Evolutionary conservation across 2,329 filamentous ascomycete genomes (phyloP), one percentile per base, ranked within the genome.

Genomic region (Cladobotryum mycophilum): DNA sequence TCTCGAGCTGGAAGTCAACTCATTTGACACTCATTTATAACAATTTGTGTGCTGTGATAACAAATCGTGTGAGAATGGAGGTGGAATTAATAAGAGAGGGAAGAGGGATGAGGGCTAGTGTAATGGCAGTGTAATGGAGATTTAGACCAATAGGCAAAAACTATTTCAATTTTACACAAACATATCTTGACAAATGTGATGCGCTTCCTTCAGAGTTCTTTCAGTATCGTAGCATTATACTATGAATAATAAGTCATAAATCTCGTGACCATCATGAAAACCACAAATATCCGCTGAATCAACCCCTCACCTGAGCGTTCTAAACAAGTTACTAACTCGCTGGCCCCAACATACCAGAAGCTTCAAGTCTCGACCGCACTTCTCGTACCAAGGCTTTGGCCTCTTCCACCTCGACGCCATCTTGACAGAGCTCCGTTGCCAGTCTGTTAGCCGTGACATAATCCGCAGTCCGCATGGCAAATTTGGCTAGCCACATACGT

Each of bases 321-420:
- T 15, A 18, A 37, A 45, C 45, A 30, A 49, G 33, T 45, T 33
- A 22, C 58, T 55, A 59, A 46, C 56, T 41, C 15, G 53, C 45
- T 54, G 58, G 43, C 22, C 59, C 61, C 48, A 68, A 53, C 57
- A 64, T 56, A 15, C 60, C 69, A 9, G 64, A 63, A n/a, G 67
- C 69, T 45, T 89, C 86, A 68, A 90, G 78, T 57, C 88, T 80
- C 4, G 86, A 86, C 58, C 91, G 79, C 12, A 95, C 85, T 67
- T 97, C 92, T 54, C 89, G 80, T 55, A 96, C 87, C 59, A 97
- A 73, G 3, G 90, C 89, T 71, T 97, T 97, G 25, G 93, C 93
- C 68, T 99, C 93, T 66, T 99, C 93, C 2, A 97, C 89, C 68
- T 97, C 93, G 22, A 95, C 85, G 0, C 93, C 93, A 68, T 99